Conservation (phyloP, 202 grass and related monocot genomes). For the Brachypodium distachyon region DNA sequence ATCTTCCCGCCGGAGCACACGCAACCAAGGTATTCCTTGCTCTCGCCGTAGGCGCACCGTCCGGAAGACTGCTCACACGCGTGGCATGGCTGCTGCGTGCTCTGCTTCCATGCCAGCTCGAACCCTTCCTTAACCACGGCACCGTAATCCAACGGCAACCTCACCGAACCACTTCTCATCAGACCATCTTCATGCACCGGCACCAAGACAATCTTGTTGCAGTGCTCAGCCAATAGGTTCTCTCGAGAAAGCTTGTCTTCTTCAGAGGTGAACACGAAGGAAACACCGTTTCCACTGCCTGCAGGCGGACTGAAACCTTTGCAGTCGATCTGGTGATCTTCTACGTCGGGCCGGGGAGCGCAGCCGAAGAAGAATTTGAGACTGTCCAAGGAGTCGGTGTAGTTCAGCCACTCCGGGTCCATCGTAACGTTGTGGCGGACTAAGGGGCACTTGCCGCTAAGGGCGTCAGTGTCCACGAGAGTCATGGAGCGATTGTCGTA, state of each 20-base stretch:
- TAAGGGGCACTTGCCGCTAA: background rate
- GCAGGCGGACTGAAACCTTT: rapidly evolving
- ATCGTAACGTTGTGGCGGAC: background rate
- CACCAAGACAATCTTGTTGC: rapidly evolving
- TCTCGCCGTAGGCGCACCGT: constrained; percentile 20
- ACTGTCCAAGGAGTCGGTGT: background rate
- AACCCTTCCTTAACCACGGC: background rate
- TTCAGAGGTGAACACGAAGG: background rate
- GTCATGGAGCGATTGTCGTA: background rate
- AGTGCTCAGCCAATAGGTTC: background rate
- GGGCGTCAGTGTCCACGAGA: constrained; percentile 1
- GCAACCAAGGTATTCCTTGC: background rate
- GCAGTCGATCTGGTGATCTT: background rate
- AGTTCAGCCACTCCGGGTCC: background rate
- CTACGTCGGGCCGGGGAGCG: rapidly evolving
- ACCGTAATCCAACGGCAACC: background rate
- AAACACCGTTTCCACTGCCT: rapidly evolving
- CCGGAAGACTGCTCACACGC: background rate
- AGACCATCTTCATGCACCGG: background rate
- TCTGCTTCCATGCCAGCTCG: constrained; percentile 14
- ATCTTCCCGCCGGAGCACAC: constrained; percentile 11
- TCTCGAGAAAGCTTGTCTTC: rapidly evolving
- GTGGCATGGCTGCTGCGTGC: rapidly evolving
- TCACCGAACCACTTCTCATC: rapidly evolving
- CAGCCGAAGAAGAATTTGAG: constrained; percentile 44